A percentile compares a stretch with the other conserved stretches of the same genome.
Conservation (phyloP, 2,329 filamentous ascomycete species). For the Scedosporium minutisporum region DNA sequence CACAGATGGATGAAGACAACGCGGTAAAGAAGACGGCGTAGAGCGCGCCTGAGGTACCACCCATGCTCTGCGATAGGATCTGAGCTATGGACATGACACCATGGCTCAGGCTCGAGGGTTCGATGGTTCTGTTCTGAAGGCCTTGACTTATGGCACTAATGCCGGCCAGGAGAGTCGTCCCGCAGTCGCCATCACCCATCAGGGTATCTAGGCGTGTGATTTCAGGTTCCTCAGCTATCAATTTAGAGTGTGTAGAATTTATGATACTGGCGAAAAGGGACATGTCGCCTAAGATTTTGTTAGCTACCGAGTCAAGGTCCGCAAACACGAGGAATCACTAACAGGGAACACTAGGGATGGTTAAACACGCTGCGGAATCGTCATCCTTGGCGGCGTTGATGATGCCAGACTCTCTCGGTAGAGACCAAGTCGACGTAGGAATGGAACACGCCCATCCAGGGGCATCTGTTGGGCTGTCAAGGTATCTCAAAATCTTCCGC, state of each 20-base stretch:
- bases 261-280: too few species aligned
- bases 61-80: constrained; percentile 47
- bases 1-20: constrained; percentile 23
- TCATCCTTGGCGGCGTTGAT: too few species aligned
- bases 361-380: too few species aligned
- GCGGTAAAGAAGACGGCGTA: constrained; percentile 46
- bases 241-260: too few species aligned
- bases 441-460: background rate
- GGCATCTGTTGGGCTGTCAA: background rate
- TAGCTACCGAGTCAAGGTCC: too few species aligned
- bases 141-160: constrained; percentile 33
- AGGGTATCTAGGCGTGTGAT: constrained; percentile 53
- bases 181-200: constrained; percentile 59
- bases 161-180: constrained; percentile 48
- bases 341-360: too few species aligned
- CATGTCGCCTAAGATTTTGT: too few species aligned
- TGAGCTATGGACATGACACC: constrained; percentile 40
- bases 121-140: background rate
- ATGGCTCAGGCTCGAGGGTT: constrained; percentile 5
- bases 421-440: too few species aligned
- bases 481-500: background rate
- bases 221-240: constrained; percentile 39
- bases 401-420: too few species aligned
- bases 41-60: constrained; percentile 40
- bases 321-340: too few species aligned